These are phyloP conservation scores for Kodamaea ohmeri DNA, from an alignment of 1,139 yeast genomes.

Conservation along the genomic window DNA sequence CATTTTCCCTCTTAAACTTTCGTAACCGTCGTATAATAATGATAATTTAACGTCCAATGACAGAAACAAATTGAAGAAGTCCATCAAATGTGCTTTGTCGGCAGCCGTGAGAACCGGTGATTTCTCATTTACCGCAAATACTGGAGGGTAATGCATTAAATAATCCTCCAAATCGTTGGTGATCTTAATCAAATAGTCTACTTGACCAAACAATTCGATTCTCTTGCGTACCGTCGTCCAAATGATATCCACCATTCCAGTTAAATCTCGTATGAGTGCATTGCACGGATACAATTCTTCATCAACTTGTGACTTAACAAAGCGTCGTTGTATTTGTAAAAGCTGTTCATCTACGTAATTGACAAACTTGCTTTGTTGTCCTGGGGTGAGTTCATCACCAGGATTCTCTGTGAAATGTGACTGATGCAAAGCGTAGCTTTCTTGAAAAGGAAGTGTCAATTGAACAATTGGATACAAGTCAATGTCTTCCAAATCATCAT, in stretches of 20 bases:
- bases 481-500: constrained; percentile 6
- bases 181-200: constrained; percentile 56
- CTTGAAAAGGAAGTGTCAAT: constrained; percentile 32
- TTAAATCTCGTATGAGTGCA: constrained; percentile 18
- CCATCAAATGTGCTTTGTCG: constrained; percentile 19
- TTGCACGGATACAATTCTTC: constrained; percentile 19
- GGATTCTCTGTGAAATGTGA: constrained; percentile 13
- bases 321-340: constrained; percentile 58
- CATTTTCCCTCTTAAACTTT: constrained; percentile 6
- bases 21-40: constrained; percentile 41
- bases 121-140: constrained; percentile 10
- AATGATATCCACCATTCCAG: constrained; percentile 16
- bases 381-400: constrained; percentile 14
- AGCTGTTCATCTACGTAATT: constrained; percentile 60
- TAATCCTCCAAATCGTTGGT: constrained; percentile 70
- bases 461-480: constrained; percentile 7
- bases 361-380: constrained; percentile 61
- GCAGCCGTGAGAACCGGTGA: constrained; percentile 11
- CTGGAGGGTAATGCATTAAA: constrained; percentile 39
- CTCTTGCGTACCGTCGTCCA: constrained; percentile 22
- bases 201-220: constrained; percentile 49
- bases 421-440: constrained; percentile 20
- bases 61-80: constrained; percentile 40
- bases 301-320: constrained; percentile 58
- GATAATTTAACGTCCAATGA: constrained; percentile 43